These are phyloP conservation scores for Hondaea fermentalgiana DNA, from an alignment of 108 stramenopile genomes.

Conservation along the genomic window DNA sequence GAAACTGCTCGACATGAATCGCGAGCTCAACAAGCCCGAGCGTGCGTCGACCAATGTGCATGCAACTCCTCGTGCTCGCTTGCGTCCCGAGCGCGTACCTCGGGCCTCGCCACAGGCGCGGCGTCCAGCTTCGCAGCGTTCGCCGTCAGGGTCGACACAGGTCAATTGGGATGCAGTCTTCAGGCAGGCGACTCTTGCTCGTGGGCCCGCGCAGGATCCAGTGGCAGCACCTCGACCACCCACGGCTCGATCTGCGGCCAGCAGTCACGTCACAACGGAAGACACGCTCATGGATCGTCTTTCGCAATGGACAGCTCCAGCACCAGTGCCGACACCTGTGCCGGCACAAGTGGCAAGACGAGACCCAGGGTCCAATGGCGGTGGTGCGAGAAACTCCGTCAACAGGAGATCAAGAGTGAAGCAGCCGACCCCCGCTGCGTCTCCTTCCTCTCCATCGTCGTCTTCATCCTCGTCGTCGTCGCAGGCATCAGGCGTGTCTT, in stretches of 20 bases:
- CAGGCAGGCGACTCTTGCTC: not conserved
- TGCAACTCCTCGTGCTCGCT: too few relatives aligned
- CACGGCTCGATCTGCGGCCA: too few relatives aligned
- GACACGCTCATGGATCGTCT: too few relatives aligned
- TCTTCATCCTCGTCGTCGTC: not conserved
- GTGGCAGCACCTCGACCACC: not conserved
- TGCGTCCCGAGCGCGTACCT: not conserved
- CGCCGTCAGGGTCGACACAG: not conserved
- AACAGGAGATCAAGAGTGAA: not conserved
- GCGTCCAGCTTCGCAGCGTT: not conserved
- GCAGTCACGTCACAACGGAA: too few relatives aligned
- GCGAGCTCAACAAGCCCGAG: not conserved
- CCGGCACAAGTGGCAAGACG: too few relatives aligned
- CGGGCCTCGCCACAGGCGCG: not conserved
- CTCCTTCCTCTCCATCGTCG: not conserved
- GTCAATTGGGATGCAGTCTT: not conserved
- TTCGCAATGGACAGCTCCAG: too few relatives aligned
- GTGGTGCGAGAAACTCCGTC: too few relatives aligned
- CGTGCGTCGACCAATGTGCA: not conserved
- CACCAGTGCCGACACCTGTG: too few relatives aligned
- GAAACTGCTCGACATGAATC: not conserved
- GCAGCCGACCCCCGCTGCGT: not conserved
- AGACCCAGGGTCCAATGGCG: too few relatives aligned
- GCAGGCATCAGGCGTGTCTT: not conserved
- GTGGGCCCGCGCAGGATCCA: not conserved